These are phyloP conservation scores for Ceratorhiza oryzae-sativae DNA, from an alignment of 1,284 basidiomycete species.

Conservation along the genomic window DNA sequence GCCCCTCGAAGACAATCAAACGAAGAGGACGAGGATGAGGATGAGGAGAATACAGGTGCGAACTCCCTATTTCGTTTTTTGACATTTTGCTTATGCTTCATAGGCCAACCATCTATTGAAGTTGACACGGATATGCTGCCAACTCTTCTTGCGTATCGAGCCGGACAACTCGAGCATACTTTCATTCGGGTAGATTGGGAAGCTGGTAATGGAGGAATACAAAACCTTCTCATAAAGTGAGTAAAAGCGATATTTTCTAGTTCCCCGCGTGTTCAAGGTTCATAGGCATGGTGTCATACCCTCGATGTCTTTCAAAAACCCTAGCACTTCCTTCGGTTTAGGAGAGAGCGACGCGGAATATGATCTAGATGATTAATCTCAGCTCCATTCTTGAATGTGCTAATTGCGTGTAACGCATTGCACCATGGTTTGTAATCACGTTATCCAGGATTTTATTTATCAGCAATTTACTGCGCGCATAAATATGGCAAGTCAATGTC, in stretches of 20 bases:
- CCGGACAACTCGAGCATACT: slow-evolving; percentile 79
- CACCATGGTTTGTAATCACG: no score
- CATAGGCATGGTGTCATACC: slow-evolving; percentile 29
- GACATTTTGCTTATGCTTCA: not conserved
- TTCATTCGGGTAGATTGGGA: slow-evolving; percentile 90
- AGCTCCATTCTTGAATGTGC: no score
- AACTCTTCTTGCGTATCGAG: slow-evolving; percentile 81
- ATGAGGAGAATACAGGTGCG: not conserved
- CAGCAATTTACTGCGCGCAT: not conserved
- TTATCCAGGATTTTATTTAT: not conserved
- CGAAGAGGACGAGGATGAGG: slow-evolving; percentile 44
- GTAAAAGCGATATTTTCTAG: slow-evolving; percentile 39
- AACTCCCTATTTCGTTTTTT: not conserved
- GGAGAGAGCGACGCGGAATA: slow-evolving; percentile 22
- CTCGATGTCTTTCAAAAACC: slow-evolving; percentile 30
- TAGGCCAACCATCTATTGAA: slow-evolving; percentile 54
- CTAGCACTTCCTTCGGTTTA: not conserved
- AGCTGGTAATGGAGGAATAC: slow-evolving; percentile 67
- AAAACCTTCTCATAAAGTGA: slow-evolving; percentile 70
- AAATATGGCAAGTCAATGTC: not conserved
- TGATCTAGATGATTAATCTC: slow-evolving; percentile 23
- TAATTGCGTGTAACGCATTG: no score
- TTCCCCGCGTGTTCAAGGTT: not conserved
- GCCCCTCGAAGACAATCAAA: slow-evolving; percentile 53
- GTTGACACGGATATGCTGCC: slow-evolving; percentile 84